A percentile compares a stretch with the other conserved stretches of the same genome.
Evolutionary conservation across 2,329 filamentous ascomycete species (phyloP).

Genomic region (Calonectria multiphialidica): DNA sequence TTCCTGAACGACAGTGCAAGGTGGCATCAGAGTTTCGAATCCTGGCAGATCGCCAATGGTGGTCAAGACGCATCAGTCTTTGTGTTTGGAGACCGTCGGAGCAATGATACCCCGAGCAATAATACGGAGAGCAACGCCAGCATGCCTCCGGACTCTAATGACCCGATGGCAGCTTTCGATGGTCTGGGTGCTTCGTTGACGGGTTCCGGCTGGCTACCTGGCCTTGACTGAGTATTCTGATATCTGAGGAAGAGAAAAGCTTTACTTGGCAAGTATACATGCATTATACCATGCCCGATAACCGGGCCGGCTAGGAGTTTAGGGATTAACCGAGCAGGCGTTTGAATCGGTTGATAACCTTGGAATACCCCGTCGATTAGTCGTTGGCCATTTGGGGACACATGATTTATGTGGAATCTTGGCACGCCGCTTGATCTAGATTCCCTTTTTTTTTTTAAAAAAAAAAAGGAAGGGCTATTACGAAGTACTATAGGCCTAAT

Average conservation of each 20-base stretch:
- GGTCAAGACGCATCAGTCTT: constrained; percentile 44
- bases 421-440: not conserved
- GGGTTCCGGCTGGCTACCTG: constrained; percentile 50
- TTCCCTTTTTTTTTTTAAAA: not conserved
- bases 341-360: not conserved
- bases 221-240: constrained; percentile 46
- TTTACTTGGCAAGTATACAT: not conserved
- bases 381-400: not conserved
- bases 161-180: constrained; percentile 45
- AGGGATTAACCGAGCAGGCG: not conserved
- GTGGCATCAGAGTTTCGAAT: constrained; percentile 70
- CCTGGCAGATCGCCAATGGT: constrained; percentile 58
- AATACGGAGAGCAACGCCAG: constrained; percentile 28
- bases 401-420: not conserved
- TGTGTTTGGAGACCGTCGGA: constrained; percentile 42
- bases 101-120: constrained; percentile 34
- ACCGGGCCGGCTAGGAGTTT: constrained; percentile 14
- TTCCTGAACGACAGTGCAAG: constrained; percentile 68
- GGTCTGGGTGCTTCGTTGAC: constrained; percentile 47
- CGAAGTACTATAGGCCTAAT: not conserved
- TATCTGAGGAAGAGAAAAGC: not conserved
- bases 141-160: constrained; percentile 36
- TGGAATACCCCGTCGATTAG: constrained; percentile 12
- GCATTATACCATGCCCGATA: not conserved
- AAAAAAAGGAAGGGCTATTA: not conserved